phyloP scores from a whole-genome alignment of 805 yeast genomes.

The Pichia thaimueangensis region DNA sequence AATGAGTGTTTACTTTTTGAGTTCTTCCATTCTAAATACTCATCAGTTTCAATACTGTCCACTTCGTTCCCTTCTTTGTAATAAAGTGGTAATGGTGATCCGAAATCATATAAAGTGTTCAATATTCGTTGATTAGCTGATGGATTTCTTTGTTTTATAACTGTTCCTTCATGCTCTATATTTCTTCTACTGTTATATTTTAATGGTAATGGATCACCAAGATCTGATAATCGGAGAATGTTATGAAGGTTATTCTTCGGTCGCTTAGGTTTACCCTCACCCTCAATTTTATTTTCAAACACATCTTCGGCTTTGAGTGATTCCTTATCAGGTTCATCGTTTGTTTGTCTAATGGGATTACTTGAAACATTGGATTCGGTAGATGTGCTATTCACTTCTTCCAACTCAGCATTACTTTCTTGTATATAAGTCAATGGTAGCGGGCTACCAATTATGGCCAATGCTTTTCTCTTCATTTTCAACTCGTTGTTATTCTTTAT shows the following conservation, averaged over 20 bases:
- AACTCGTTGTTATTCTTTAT: background rate
- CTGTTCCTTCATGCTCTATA: background rate
- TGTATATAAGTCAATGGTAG: conserved; percentile 22
- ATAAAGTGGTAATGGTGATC: conserved; percentile 5
- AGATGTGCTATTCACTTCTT: too few relatives aligned
- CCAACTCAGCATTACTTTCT: too few relatives aligned
- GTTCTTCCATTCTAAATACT: conserved; percentile 2
- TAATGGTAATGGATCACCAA: conserved; percentile 8
- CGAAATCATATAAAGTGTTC: conserved; percentile 8
- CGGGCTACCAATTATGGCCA: conserved; percentile 20
- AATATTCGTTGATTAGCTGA: background rate
- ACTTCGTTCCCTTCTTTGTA: background rate
- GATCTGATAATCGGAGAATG: background rate
- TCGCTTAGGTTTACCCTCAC: background rate
- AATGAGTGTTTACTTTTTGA: background rate
- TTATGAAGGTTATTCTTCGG: background rate
- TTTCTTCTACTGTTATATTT: background rate
- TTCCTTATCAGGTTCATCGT: background rate
- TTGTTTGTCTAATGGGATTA: too few relatives aligned
- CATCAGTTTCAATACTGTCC: background rate
- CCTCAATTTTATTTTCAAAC: background rate
- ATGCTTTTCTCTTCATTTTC: conserved; percentile 4
- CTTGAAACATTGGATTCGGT: too few relatives aligned
- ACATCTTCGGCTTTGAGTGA: background rate
- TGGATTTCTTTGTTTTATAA: background rate